Percentiles rank a stretch among this genome's conserved stretches.
Evolutionary conservation across 148 eudicot species (phyloP).

Genomic region (Rhododendron henanense): DNA sequence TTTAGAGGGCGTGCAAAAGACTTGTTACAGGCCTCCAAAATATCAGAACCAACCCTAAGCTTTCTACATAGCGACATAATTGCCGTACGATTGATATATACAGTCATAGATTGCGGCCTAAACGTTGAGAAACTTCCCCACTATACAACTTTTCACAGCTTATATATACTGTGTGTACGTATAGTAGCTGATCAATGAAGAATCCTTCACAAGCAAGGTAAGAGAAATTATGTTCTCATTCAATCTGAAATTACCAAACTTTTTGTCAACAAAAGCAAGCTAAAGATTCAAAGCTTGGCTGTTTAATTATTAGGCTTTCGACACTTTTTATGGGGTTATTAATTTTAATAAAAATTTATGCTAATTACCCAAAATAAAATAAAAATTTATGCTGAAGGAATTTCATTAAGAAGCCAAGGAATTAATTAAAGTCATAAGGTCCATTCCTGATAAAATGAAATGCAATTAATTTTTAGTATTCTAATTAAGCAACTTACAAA

Average conservation of each 20-base stretch:
- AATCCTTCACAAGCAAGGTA: not conserved
- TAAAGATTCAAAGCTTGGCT: not conserved
- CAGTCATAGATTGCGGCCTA: conserved; percentile 2
- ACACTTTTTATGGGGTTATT: not conserved
- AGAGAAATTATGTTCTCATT: not conserved
- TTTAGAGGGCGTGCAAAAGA: not conserved
- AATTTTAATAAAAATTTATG: not conserved
- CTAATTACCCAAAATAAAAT: too few species aligned
- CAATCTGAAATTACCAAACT: not conserved
- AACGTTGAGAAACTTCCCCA: not conserved
- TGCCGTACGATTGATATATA: too few species aligned
- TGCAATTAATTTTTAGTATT: not conserved
- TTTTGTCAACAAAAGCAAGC: conserved; percentile 16
- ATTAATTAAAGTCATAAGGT: not conserved
- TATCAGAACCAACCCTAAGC: not conserved
- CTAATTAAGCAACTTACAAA: not conserved
- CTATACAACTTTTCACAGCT: not conserved
- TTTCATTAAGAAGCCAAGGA: not conserved
- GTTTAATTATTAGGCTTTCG: not conserved
- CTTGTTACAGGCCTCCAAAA: not conserved
- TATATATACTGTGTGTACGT: not conserved
- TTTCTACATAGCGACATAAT: not conserved
- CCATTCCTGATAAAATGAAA: too few species aligned
- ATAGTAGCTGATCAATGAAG: not conserved
- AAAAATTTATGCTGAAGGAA: not conserved